These are phyloP conservation scores for Hymenoscyphus albidus DNA, from an alignment of 2,329 filamentous ascomycete genomes.

Conservation along the genomic window DNA sequence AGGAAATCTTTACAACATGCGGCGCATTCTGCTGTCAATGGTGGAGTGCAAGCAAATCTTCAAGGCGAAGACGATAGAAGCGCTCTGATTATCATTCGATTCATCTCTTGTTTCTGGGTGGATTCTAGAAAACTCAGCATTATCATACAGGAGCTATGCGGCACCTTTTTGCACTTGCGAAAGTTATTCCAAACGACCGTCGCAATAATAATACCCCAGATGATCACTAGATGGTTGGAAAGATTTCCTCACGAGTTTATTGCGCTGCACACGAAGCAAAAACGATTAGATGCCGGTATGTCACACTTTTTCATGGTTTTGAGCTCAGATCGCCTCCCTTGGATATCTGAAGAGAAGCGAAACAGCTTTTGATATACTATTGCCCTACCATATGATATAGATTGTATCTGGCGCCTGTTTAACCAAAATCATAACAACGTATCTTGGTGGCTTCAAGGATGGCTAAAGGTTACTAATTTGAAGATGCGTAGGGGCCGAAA, in stretches of 20 bases:
- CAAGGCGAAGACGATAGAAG: slow-evolving; percentile 32
- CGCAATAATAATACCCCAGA: slow-evolving; percentile 56
- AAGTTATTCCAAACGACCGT: slow-evolving; percentile 61
- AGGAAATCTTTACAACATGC: slow-evolving; percentile 39
- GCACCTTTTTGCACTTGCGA: slow-evolving; percentile 63
- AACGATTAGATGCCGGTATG: slow-evolving; percentile 56
- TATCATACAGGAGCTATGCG: slow-evolving; percentile 63
- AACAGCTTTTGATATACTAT: background rate
- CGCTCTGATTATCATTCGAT: slow-evolving; percentile 52
- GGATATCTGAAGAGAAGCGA: background rate
- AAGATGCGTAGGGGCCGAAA: slow-evolving; percentile 46
- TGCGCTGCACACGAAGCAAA: slow-evolving; percentile 56
- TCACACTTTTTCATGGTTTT: background rate
- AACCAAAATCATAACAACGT: background rate
- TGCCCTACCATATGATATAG: background rate
- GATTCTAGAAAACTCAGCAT: slow-evolving; percentile 58
- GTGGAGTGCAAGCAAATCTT: slow-evolving; percentile 22
- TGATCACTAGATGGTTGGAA: slow-evolving; percentile 64
- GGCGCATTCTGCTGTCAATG: slow-evolving; percentile 27
- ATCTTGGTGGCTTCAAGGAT: background rate
- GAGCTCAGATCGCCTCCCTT: background rate
- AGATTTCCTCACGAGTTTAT: slow-evolving; percentile 63
- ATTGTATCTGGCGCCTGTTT: background rate
- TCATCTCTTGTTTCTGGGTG: slow-evolving; percentile 62
- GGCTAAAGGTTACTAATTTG: background rate